Conservation (phyloP, 2,329 filamentous ascomycete genomes). For the Pseudocercospora crystallina region DNA sequence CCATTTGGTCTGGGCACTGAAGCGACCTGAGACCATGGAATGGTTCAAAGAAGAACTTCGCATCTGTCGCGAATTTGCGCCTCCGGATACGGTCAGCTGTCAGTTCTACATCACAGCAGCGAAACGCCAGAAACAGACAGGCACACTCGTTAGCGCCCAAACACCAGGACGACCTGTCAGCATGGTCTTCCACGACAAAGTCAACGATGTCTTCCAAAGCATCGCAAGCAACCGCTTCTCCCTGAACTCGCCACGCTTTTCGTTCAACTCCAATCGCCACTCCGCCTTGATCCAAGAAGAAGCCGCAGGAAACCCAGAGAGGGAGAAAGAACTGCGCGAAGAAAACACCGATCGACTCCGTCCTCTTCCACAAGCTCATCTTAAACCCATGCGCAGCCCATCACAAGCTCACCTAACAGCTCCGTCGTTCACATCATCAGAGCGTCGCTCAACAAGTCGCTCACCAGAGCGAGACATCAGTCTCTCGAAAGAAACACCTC, state of each 20-base stretch:
- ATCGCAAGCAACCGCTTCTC: constrained; percentile 70
- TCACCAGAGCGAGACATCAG: constrained; percentile 52
- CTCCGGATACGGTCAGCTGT: constrained; percentile 83
- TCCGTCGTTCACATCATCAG: neutral
- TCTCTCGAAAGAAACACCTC: constrained; percentile 26
- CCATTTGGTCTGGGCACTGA: constrained; percentile 90
- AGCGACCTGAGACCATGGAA: constrained; percentile 88
- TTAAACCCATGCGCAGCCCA: constrained; percentile 30
- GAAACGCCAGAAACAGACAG: constrained; percentile 54
- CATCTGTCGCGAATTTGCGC: constrained; percentile 86
- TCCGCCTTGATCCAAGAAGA: constrained; percentile 80
- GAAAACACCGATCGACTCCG: constrained; percentile 85
- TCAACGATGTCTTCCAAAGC: constrained; percentile 83
- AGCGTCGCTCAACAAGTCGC: constrained; percentile 4
- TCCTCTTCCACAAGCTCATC: constrained; percentile 65
- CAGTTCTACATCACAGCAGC: constrained; percentile 91
- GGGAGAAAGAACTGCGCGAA: constrained; percentile 73
- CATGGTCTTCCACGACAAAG: constrained; percentile 76
- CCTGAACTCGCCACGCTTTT: constrained; percentile 36
- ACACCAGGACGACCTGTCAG: constrained; percentile 62
- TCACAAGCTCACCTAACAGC: constrained; percentile 23
- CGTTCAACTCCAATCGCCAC: constrained; percentile 56
- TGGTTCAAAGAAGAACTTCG: constrained; percentile 96
- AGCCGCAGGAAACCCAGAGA: constrained; percentile 74
- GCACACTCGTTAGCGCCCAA: constrained; percentile 52